Evolutionary conservation across 2,329 filamentous ascomycete genomes (phyloP).

Genomic region (Monosporascus sp.): DNA sequence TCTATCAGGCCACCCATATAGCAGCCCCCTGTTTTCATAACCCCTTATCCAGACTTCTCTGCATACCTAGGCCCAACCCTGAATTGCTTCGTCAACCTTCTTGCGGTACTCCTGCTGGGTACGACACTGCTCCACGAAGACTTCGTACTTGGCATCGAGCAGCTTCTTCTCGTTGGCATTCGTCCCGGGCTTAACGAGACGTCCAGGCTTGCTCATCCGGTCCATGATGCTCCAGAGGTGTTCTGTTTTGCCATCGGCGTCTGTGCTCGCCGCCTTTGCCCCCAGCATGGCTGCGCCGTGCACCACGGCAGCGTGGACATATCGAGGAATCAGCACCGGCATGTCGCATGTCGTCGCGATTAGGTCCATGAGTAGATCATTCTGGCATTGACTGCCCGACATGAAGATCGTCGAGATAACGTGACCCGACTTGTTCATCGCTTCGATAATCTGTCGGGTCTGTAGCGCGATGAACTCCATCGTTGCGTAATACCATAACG

Average conservation of each 20-base stretch:
- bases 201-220: constrained; percentile 90
- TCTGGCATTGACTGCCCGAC: constrained; percentile 97
- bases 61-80: constrained; percentile 25
- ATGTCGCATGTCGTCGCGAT: constrained; percentile 87
- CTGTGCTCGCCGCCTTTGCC: constrained; percentile 88
- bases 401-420: constrained; percentile 92
- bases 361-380: constrained; percentile 83
- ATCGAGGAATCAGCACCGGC: constrained; percentile 88
- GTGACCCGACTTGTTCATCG: constrained; percentile 90
- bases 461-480: constrained; percentile 99
- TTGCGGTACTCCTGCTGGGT: constrained; percentile 78
- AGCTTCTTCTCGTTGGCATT: constrained; percentile 72
- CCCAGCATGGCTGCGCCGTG: constrained; percentile 98
- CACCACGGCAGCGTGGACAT: constrained; percentile 92
- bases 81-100: constrained; percentile 62
- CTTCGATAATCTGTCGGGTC: constrained; percentile 88
- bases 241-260: constrained; percentile 72
- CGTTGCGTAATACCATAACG: constrained; percentile 88
- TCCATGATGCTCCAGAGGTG: constrained; percentile 96
- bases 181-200: constrained; percentile 68
- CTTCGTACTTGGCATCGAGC: constrained; percentile 81
- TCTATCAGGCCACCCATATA: not conserved
- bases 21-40: not conserved
- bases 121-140: constrained; percentile 90
- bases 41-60: constrained; percentile 7